Evolutionary conservation across 805 yeast species (phyloP), one percentile per base, ranked within the genome.

Genomic region (Kockiozyma suomiensis): DNA sequence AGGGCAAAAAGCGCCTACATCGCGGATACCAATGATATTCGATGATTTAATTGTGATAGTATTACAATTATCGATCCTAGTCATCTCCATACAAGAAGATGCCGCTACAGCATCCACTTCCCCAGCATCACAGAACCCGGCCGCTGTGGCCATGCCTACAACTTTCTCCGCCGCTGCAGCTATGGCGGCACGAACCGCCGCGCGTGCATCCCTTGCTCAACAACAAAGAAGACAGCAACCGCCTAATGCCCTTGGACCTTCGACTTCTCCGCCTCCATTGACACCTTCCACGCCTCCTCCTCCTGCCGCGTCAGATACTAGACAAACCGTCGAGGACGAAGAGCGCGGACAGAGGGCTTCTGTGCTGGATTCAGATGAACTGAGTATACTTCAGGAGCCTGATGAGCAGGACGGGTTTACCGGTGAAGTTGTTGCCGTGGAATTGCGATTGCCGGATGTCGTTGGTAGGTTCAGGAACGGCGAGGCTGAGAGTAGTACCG

Each of bases 391-490:
- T 2, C 58, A 43, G 23, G 41, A 50, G 21, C 47, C 46, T 10
- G 57, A 61, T 45, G 58, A 59, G 33, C 38, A 42, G 23, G 66
- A 62, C 28, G 66, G 66, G 43, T 62, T 62, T 30, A 54, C 65
- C 2, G 66, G 66, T n/a, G 66, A 62, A 17, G 59, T 60, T 7
- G 26, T 62, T 6, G 66, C 65, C 2, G 59, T 45, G 6, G 66
- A 62, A 41, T 23, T 62, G 21, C 54, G 45, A n/a, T 25, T 61
- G 13, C 38, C 61, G 15, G 60, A 50, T 45, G 37, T 59, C 10
- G 10, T 59, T 6, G 58, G 62, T 1, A 46, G 61, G n/a, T 26
- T 42, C 23, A 33, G 33, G 37, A 41, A 8, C 10, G 17, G 48
- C 17, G 42, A 38, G 42, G 3, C 42, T 7, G 28, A 45, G 4